Base-by-base conservation (phyloP, 805 yeast species). In the Saccharomycopsis sp. region DNA sequence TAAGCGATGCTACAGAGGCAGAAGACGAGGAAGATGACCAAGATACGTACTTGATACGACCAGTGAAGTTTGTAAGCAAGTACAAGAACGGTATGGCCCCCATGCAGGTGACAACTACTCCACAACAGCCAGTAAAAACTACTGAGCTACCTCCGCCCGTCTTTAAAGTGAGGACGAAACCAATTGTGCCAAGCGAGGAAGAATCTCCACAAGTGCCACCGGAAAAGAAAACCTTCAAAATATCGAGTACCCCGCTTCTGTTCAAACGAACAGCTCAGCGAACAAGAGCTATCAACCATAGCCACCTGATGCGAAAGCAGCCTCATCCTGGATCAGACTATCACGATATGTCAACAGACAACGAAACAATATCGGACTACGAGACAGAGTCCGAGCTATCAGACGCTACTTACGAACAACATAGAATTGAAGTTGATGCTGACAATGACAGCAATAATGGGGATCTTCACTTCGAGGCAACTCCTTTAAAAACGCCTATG, bases 301-400 rank as follows among this genome's bases (percentile, higher is more conserved):
- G 37, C 37, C 37, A 29, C 5, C 12, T 7, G 12, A 29, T 29
- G 9, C 12, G 37, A 12, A 12, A 29, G 37, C 37, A 7, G 37
- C 37, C 37, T 29, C 37, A 29, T 29, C 37, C 37, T 5, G 37
- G 5, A 7, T 29, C 37, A 29, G 37, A 29, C 12, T 29, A 29
- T 29, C 37, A 29, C 37, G 37, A 29, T 7, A 7, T 29, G 12
- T 29, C 37, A 8, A 52, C 52, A 4, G 50, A 52, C 16, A 37
- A 55, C 34, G 58, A 56, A 9, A 56, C 58, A 7, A 44, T 56
- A 2, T 29, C 50, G 4, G 58, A 56, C 44, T 56, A 56, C 46
- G 58, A 56, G 37, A 56, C 58, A 12, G 58, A 56, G 34, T 50
- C 58, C 23, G 58, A 56, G 20, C 51, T 34, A 12, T 44, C 48